Percentiles rank a stretch among this genome's conserved stretches.
Evolutionary conservation across 2,329 filamentous ascomycete species (phyloP).

Genomic region (Fusarium scirpi): DNA sequence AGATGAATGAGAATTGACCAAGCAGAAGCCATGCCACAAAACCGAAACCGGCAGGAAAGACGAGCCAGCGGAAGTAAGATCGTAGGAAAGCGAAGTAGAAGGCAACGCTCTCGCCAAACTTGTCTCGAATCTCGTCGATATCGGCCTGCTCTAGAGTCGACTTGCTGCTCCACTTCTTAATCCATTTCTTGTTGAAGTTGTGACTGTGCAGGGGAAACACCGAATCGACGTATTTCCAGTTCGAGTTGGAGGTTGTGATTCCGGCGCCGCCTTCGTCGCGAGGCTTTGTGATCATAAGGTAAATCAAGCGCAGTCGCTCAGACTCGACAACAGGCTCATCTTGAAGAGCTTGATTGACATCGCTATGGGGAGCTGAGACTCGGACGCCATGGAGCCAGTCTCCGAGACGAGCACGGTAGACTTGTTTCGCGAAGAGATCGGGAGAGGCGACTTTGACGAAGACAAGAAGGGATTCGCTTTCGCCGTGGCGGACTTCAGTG

Average conservation of each 20-base stretch:
- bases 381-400: slow-evolving; percentile 95
- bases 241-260: slow-evolving; percentile 74
- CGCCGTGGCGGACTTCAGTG: slow-evolving; percentile 87
- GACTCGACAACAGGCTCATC: slow-evolving; percentile 86
- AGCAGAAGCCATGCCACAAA: slow-evolving; percentile 83
- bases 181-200: slow-evolving; percentile 78
- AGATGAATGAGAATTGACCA: slow-evolving; percentile 84
- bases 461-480: slow-evolving; percentile 79
- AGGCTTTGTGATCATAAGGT: slow-evolving; percentile 83
- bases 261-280: slow-evolving; percentile 82
- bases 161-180: slow-evolving; percentile 80
- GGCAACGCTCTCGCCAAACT: slow-evolving; percentile 85
- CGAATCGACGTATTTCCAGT: slow-evolving; percentile 79
- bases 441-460: slow-evolving; percentile 85
- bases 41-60: slow-evolving; percentile 85
- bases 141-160: slow-evolving; percentile 74
- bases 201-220: slow-evolving; percentile 86
- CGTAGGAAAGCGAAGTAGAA: slow-evolving; percentile 97
- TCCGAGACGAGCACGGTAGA: slow-evolving; percentile 88
- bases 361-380: slow-evolving; percentile 78
- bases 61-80: slow-evolving; percentile 86
- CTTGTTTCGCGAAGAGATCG: slow-evolving; percentile 79
- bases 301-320: slow-evolving; percentile 87
- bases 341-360: slow-evolving; percentile 75
- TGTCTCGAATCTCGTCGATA: slow-evolving; percentile 79